Base-by-base conservation (phyloP, 139 green algal species). In the Cymbomonas tetramitiformis region DNA sequence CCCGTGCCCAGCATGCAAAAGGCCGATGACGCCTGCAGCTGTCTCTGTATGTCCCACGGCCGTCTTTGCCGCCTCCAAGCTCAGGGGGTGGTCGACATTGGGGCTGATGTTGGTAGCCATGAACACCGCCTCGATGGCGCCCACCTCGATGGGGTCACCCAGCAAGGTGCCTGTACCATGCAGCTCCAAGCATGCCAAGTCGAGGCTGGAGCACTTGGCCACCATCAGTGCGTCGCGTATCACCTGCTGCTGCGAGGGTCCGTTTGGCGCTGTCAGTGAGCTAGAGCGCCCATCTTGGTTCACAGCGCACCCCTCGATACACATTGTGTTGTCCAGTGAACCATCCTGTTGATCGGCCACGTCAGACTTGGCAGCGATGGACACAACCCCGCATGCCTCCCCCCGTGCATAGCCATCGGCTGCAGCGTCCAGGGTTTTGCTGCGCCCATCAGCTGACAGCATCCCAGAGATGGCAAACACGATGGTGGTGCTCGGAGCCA, bases 81-180 rank as follows among this genome's bases (percentile, higher is more conserved):
- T n/a, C n/a, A n/a, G n/a, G n/a, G n/a, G n/a, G n/a, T n/a, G n/a
- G n/a, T n/a, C n/a, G n/a, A n/a, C n/a, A n/a, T n/a, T n/a, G n/a
- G n/a, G n/a, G n/a, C n/a, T n/a, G n/a, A n/a, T n/a, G n/a, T n/a
- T n/a, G n/a, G n/a, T n/a, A n/a, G n/a, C n/a, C n/a, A n/a, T n/a
- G 4, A 61, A 23, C n/a, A 74, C 78, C 4, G 69, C 61, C 0
- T 38, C 50, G 19, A 65, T 64, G 10, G 83, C 86, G 3, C 86
- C 83, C 5, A 90, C 65, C 64, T 94, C 86, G 36, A 94, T 93
- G 33, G 85, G 82, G 40, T 94, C 86, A 3, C 86, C 79, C 19
- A 93, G 72, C 0, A 73, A 61, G 4, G 83, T 89, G 33, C 83
- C 86, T 3, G 83, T 91, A 60, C 83, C 83, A 38, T 93, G 83